Base-by-base conservation (phyloP, 2,329 filamentous ascomycete species). In the Drechslerella coelobrocha region DNA sequence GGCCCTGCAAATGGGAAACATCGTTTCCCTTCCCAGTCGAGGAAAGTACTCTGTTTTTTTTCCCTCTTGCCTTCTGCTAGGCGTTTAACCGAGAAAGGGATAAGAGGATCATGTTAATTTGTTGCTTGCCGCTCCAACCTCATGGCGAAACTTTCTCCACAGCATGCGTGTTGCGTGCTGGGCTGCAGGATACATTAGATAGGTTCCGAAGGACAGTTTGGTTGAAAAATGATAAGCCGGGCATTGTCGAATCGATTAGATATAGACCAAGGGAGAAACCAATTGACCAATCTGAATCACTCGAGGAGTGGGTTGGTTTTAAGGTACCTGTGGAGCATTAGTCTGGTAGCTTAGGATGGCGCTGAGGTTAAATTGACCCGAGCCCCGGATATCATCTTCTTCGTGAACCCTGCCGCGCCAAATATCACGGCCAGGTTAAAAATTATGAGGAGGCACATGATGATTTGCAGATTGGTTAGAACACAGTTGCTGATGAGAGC, bases 71-170 rank as follows among this genome's bases (percentile, higher is more conserved):
- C 26, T 56, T 29, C 53, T 27, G 37, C 55, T 43, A 56, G 60
- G 54, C 41, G 23, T 68, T 68, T 68, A 68, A 68, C 63, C 63
- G 63, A 68, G 63, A 68, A 68, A 45, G 63, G 63, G 61, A 68
- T 61, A 52, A 68, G 41, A 61, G 61, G 43, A 61, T 61, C 37
- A 17, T 41, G 31, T 61, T 52, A 29, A 61, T 68, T 68, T 61
- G 51, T 43, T 45, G 21, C 34, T 61, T 68, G 56, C 63, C 63
- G 63, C 63, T 68, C 60, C 63, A 68, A 61, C 63, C 63, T 68
- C 63, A 68, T 68, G 56, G 63, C 56, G 60, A 61, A 68, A 68
- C 63, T 56, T 50, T 61, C 60, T 47, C 41, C 45, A 41, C 39
- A 50, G 63, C 43, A 50, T 51, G 56, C 63, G 63, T 31, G 63